Conservation (phyloP, 2,329 filamentous ascomycete species). For the Claviceps purpurea region DNA sequence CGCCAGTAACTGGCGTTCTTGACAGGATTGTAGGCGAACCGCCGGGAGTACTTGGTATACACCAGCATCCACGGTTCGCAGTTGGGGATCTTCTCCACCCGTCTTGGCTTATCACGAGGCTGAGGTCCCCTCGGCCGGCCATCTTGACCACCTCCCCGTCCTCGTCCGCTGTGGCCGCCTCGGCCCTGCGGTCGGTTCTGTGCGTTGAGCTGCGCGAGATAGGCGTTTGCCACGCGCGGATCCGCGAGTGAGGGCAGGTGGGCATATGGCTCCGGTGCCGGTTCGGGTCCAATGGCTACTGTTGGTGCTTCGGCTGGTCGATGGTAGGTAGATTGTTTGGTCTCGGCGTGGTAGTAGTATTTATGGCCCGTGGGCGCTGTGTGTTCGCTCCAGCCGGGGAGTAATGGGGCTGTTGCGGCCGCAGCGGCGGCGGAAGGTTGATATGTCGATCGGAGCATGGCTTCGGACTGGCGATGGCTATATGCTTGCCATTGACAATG, state of each 20-base stretch:
- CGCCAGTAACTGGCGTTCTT: constrained; percentile 92
- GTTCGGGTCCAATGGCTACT: constrained; percentile 13
- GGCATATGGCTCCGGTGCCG: constrained; percentile 17
- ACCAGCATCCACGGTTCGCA: constrained; percentile 83
- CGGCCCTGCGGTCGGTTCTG: constrained; percentile 23
- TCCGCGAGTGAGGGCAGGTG: constrained; percentile 32
- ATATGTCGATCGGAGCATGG: constrained; percentile 70
- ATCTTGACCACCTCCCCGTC: constrained; percentile 31
- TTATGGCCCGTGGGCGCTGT: constrained; percentile 74
- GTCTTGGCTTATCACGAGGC: constrained; percentile 66
- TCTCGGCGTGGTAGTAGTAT: constrained; percentile 77
- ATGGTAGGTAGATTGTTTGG: constrained; percentile 77
- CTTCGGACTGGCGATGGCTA: not conserved
- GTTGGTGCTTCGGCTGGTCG: constrained; percentile 35
- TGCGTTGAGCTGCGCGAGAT: constrained; percentile 40
- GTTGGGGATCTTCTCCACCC: constrained; percentile 64
- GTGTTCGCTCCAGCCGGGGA: constrained; percentile 83
- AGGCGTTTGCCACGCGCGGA: constrained; percentile 45
- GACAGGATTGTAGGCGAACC: constrained; percentile 78
- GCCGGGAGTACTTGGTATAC: constrained; percentile 77
- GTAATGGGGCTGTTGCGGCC: constrained; percentile 41
- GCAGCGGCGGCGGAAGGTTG: constrained; percentile 33
- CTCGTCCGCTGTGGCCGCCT: constrained; percentile 22
- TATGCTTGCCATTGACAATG: not conserved
- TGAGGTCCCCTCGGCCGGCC: constrained; percentile 47